A percentile compares a stretch with the other conserved stretches of the same genome.
Conservation (phyloP, 2,329 filamentous ascomycete genomes). For the Blumeriella jaapii region DNA sequence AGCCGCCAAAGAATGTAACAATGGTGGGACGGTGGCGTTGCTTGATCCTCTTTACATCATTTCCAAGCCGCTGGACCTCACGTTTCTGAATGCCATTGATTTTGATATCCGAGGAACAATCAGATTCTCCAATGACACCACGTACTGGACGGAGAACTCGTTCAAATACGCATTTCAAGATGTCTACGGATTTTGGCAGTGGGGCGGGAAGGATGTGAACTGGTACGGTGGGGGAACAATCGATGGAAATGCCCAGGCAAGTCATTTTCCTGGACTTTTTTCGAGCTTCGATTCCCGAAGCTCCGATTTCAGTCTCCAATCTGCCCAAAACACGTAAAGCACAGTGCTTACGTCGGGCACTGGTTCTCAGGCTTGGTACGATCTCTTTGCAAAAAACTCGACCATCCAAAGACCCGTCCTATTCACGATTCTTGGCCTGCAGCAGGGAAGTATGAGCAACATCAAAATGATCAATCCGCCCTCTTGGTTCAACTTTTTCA, state of each 20-base stretch:
- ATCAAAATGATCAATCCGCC: conserved; percentile 48
- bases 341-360: too few species aligned
- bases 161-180: conserved; percentile 58
- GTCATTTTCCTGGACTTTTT: too few species aligned
- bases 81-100: conserved; percentile 52
- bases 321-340: too few species aligned
- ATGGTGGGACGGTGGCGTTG: conserved; percentile 47
- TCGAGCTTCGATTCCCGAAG: too few species aligned
- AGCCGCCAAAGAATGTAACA: conserved; percentile 47
- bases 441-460: conserved; percentile 46
- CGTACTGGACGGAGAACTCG: conserved; percentile 55
- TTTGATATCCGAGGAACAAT: conserved; percentile 50
- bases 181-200: conserved; percentile 53
- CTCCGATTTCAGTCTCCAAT: too few species aligned
- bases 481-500: conserved; percentile 50
- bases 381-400: conserved; percentile 40
- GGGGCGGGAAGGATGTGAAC: conserved; percentile 54
- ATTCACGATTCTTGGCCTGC: conserved; percentile 43
- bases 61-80: conserved; percentile 52
- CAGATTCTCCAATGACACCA: conserved; percentile 53
- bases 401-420: conserved; percentile 48
- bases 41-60: conserved; percentile 46
- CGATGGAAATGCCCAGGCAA: conserved; percentile 51
- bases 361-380: too few species aligned
- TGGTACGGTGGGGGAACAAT: conserved; percentile 54